Evolutionary conservation across 805 yeast species (phyloP).

Genomic region (Hanseniaspora meyeri): DNA sequence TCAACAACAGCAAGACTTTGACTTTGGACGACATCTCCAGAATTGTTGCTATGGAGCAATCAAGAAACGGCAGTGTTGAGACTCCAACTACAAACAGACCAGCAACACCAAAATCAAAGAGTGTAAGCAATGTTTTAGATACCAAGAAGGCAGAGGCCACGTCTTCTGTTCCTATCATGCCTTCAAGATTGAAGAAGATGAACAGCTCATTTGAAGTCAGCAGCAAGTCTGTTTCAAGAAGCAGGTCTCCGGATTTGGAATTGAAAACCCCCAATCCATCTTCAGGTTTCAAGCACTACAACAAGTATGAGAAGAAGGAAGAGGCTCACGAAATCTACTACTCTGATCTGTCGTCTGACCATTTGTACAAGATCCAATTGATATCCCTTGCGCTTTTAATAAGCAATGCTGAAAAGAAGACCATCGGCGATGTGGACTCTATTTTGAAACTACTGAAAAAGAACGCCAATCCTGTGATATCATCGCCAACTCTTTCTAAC

Average conservation of each 20-base stretch:
- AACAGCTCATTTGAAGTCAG: not conserved
- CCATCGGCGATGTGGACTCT: conserved; percentile 31
- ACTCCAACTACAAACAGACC: conserved; percentile 52
- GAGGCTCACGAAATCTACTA: conserved; percentile 36
- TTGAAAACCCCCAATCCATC: conserved; percentile 41
- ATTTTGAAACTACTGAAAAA: conserved; percentile 17
- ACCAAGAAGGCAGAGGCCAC: not conserved
- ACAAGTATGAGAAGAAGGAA: conserved; percentile 25
- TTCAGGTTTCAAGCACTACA: conserved; percentile 78
- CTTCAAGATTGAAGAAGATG: not conserved
- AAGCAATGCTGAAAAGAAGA: conserved; percentile 17
- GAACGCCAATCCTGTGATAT: conserved; percentile 24
- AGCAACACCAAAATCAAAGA: not conserved
- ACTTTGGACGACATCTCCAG: conserved; percentile 94
- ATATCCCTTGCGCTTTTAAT: conserved; percentile 33
- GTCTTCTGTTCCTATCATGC: not conserved
- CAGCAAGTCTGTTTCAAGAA: not conserved
- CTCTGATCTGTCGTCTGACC: conserved; percentile 35
- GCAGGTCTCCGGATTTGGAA: not conserved
- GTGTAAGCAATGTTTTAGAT: not conserved
- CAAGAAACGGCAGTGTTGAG: conserved; percentile 64
- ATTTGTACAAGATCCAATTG: conserved; percentile 46
- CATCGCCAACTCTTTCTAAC: not conserved
- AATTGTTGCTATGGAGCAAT: conserved; percentile 93
- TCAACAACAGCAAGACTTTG: conserved; percentile 69